phyloP scores from a whole-genome alignment of 2,329 filamentous ascomycete species.

The Trichoderma polysporum region DNA sequence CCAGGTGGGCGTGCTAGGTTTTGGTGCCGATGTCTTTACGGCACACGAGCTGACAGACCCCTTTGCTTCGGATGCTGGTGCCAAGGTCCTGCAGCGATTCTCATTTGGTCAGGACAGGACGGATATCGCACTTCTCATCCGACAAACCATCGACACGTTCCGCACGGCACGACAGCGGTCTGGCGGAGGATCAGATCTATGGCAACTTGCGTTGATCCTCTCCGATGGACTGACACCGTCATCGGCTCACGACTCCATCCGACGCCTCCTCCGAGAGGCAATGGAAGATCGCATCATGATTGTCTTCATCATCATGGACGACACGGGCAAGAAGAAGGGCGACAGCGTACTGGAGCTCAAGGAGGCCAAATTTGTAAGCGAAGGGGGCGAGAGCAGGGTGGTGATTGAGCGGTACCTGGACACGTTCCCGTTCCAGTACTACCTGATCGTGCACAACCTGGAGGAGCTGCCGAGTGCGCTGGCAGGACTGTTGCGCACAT shows the following conservation, averaged over 20 bases:
- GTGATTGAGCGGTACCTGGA: slow-evolving; percentile 91
- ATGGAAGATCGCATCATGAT: slow-evolving; percentile 96
- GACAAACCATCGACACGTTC: slow-evolving; percentile 78
- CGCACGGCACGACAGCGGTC: slow-evolving; percentile 62
- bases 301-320: slow-evolving; percentile 95
- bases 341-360: slow-evolving; percentile 84
- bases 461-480: slow-evolving; percentile 86
- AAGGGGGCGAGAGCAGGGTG: slow-evolving; percentile 64
- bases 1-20: slow-evolving; percentile 87
- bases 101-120: slow-evolving; percentile 83
- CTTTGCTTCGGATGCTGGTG: slow-evolving; percentile 74
- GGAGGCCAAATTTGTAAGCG: slow-evolving; percentile 76
- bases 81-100: slow-evolving; percentile 81
- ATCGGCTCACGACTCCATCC: slow-evolving; percentile 76
- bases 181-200: slow-evolving; percentile 67
- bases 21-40: slow-evolving; percentile 78
- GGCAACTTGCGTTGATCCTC: slow-evolving; percentile 92
- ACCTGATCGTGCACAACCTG: slow-evolving; percentile 89
- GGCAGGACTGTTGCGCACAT: slow-evolving; percentile 85
- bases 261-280: slow-evolving; percentile 79
- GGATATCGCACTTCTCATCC: slow-evolving; percentile 77
- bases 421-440: slow-evolving; percentile 95
- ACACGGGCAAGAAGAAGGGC: slow-evolving; percentile 46
- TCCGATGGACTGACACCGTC: slow-evolving; percentile 90
- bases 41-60: slow-evolving; percentile 83